Conservation (phyloP, 2,329 filamentous ascomycete genomes). For the Trichoderma simmonsii region DNA sequence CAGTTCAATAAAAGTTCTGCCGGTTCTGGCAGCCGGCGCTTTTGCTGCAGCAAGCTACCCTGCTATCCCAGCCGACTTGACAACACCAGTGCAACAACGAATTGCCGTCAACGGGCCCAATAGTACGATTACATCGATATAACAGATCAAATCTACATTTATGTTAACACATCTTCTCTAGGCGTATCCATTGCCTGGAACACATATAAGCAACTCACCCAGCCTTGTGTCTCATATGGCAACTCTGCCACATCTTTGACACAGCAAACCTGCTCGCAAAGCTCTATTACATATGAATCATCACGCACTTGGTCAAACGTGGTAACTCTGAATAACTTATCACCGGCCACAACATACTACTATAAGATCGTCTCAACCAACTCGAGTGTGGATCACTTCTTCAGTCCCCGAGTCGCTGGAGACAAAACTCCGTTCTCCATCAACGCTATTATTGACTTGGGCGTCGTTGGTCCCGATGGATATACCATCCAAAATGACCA, state of each 20-base stretch:
- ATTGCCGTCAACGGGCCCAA: constrained; percentile 49
- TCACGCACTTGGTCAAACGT: constrained; percentile 54
- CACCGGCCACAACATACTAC: constrained; percentile 55
- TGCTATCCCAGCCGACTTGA: constrained; percentile 45
- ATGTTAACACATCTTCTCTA: constrained; percentile 24
- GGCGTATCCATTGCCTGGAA: constrained; percentile 56
- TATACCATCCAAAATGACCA: constrained; percentile 37
- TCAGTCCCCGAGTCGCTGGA: constrained; percentile 51
- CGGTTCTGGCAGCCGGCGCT: background rate
- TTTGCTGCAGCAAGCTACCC: constrained; percentile 37
- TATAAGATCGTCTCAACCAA: constrained; percentile 58
- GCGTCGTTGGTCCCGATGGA: constrained; percentile 42
- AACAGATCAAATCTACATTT: background rate
- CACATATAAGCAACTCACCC: constrained; percentile 46
- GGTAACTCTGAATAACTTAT: constrained; percentile 45
- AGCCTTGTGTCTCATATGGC: constrained; percentile 52
- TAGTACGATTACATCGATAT: constrained; percentile 33
- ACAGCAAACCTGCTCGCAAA: constrained; percentile 42
- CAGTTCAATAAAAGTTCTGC: constrained; percentile 7
- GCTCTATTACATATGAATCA: constrained; percentile 48
- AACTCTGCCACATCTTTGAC: constrained; percentile 39
- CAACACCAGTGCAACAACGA: constrained; percentile 54
- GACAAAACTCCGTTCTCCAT: constrained; percentile 53
- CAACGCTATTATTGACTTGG: constrained; percentile 49
- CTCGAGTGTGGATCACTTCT: constrained; percentile 51